A percentile compares a stretch with the other conserved stretches of the same genome.
Conservation (phyloP, 2,329 filamentous ascomycete species). For the Talaromyces atroroseus region DNA sequence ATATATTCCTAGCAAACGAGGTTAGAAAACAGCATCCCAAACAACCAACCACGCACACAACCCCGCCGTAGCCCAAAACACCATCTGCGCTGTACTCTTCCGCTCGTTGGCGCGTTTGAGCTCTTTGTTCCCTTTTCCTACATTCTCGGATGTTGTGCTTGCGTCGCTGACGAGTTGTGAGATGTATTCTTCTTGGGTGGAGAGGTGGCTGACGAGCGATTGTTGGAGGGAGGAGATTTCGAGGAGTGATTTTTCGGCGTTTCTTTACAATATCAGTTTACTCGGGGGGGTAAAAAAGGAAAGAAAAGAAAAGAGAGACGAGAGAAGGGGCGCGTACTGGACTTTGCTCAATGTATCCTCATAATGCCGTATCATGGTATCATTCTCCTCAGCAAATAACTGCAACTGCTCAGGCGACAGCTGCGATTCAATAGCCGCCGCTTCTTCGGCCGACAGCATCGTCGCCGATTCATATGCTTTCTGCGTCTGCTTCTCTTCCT, state of each 20-base stretch:
- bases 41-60: slow-evolving; percentile 68
- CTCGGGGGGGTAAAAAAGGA: background rate
- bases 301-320: slow-evolving; percentile 32
- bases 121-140: slow-evolving; percentile 84
- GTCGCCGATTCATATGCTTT: slow-evolving; percentile 17
- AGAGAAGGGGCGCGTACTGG: too few species aligned
- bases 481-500: slow-evolving; percentile 20
- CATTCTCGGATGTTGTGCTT: slow-evolving; percentile 73
- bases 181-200: slow-evolving; percentile 81
- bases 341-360: slow-evolving; percentile 93
- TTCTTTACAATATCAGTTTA: slow-evolving; percentile 46
- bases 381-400: slow-evolving; percentile 88
- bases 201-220: slow-evolving; percentile 77
- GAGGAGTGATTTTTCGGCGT: slow-evolving; percentile 80
- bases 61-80: slow-evolving; percentile 74
- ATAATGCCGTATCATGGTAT: slow-evolving; percentile 87
- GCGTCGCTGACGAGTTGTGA: slow-evolving; percentile 83
- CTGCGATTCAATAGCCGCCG: slow-evolving; percentile 47
- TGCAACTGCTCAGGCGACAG: slow-evolving; percentile 82
- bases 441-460: slow-evolving; percentile 27
- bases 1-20: too few species aligned
- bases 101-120: slow-evolving; percentile 74
- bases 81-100: slow-evolving; percentile 66
- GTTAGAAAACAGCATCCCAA: slow-evolving; percentile 66
- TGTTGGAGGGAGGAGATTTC: slow-evolving; percentile 93